phyloP scores from a whole-genome alignment of 78 protist species.

The Speleostelium caveatum region DNA sequence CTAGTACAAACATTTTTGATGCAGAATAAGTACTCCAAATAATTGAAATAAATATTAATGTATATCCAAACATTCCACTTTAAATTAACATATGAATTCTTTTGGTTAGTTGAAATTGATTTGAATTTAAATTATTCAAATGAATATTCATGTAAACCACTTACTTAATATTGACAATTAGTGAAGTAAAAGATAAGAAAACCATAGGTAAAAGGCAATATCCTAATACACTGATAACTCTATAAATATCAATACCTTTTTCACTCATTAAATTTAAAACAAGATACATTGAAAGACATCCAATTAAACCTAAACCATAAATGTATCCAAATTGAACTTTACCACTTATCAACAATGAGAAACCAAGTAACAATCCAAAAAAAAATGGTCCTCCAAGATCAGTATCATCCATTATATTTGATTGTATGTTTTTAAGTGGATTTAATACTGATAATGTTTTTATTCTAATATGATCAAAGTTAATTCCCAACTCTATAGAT shows the following conservation, averaged over 20 bases:
- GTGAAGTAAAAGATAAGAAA: conserved; percentile 81
- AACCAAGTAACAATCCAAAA: conserved; percentile 88
- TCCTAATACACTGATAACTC: conserved; percentile 89
- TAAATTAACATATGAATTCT: too few species aligned
- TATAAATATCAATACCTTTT: conserved; percentile 65
- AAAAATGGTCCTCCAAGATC: conserved; percentile 97
- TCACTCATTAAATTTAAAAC: conserved; percentile 86
- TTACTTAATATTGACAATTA: conserved; percentile 55
- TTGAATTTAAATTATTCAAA: neutral
- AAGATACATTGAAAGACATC: conserved; percentile 88
- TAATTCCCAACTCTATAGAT: conserved; percentile 85
- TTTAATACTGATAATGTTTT: conserved; percentile 87
- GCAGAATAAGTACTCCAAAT: conserved; percentile 91
- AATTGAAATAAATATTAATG: conserved; percentile 60
- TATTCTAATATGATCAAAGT: conserved; percentile 81
- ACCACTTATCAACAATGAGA: conserved; percentile 86
- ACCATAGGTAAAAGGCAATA: conserved; percentile 96
- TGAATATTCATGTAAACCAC: neutral
- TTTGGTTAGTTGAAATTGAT: neutral
- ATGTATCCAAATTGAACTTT: conserved; percentile 95
- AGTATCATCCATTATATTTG: conserved; percentile 90
- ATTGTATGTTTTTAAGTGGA: conserved; percentile 81
- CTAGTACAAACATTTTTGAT: conserved; percentile 87
- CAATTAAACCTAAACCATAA: conserved; percentile 92
- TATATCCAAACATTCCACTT: conserved; percentile 74